Percentiles rank a stretch among this genome's conserved stretches.
These are phyloP conservation scores for Jatropha podagrica DNA, from an alignment of 441 rosid species.

Conservation along the genomic window DNA sequence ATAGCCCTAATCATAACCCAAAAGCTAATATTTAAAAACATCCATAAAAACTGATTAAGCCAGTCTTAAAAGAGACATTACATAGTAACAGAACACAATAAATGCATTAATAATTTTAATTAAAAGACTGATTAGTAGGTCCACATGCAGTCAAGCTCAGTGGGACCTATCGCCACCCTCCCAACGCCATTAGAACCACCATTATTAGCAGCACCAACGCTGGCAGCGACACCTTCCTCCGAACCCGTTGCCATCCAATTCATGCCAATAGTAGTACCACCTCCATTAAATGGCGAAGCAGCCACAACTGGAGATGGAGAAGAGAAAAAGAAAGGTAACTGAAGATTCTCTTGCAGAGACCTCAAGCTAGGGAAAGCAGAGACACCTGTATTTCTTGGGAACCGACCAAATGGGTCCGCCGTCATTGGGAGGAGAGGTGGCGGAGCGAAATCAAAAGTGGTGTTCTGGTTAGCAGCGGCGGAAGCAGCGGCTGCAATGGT, in stretches of 20 bases:
- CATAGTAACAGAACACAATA: not conserved
- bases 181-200: constrained; percentile 17
- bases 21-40: too few relatives aligned
- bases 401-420: constrained; percentile 32
- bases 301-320: constrained; percentile 36
- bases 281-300: constrained; percentile 25
- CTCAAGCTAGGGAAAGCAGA: constrained; percentile 60
- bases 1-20: too few relatives aligned
- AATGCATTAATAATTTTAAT: not conserved
- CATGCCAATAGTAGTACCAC: constrained; percentile 22
- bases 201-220: not conserved
- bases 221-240: constrained; percentile 29
- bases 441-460: constrained; percentile 23
- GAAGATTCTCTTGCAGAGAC: constrained; percentile 72
- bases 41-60: too few relatives aligned
- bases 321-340: constrained; percentile 47
- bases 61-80: too few relatives aligned
- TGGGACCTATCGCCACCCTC: constrained; percentile 40
- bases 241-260: constrained; percentile 37
- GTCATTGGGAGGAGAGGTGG: constrained; percentile 24
- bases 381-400: constrained; percentile 34
- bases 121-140: constrained; percentile 31
- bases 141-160: constrained; percentile 82
- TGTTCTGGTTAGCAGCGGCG: constrained; percentile 25
- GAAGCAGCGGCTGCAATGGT: constrained; percentile 57